Evolutionary conservation across 202 grass and related monocot genomes (phyloP).

Genomic region (Brachypodium distachyon): DNA sequence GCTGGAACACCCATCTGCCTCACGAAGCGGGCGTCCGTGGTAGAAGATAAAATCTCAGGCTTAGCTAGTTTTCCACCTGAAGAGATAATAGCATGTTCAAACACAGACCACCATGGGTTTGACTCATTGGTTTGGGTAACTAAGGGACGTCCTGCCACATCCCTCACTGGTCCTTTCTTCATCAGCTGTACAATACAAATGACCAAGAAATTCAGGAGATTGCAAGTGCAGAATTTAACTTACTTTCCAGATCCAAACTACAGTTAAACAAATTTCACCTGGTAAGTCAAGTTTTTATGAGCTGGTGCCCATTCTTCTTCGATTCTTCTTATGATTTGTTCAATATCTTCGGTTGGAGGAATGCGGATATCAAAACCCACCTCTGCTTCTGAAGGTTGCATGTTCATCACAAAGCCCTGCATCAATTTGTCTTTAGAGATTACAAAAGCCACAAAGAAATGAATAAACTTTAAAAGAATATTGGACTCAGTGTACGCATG

Average conservation of each 20-base stretch:
- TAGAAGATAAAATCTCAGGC: constrained; percentile 60
- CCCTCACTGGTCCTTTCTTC: constrained; percentile 40
- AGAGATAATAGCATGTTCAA: constrained; percentile 53
- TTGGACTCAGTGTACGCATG: not conserved
- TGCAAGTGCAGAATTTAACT: not conserved
- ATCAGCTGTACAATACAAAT: constrained; percentile 34
- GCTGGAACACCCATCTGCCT: constrained; percentile 69
- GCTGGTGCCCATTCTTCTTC: constrained; percentile 83
- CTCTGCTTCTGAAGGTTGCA: constrained; percentile 98
- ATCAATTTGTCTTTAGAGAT: constrained; percentile 27
- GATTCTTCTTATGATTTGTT: constrained; percentile 63
- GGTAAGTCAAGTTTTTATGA: constrained; percentile 76
- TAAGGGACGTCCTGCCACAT: constrained; percentile 44
- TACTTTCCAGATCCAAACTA: not conserved
- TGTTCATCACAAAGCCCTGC: constrained; percentile 95
- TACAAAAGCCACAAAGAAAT: not conserved
- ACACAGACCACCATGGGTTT: constrained; percentile 81
- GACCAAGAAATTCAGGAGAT: not conserved
- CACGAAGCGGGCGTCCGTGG: constrained; percentile 74
- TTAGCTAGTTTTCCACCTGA: constrained; percentile 56
- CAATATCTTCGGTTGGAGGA: constrained; percentile 65
- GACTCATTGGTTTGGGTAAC: constrained; percentile 64
- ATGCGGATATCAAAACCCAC: constrained; percentile 86
- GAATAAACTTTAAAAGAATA: not conserved
- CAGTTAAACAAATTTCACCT: constrained; percentile 28